Evolutionary conservation across 371 early-diverging fungal species (phyloP), one percentile per base, ranked within the genome.

Genomic region (Mucor plumbeus): DNA sequence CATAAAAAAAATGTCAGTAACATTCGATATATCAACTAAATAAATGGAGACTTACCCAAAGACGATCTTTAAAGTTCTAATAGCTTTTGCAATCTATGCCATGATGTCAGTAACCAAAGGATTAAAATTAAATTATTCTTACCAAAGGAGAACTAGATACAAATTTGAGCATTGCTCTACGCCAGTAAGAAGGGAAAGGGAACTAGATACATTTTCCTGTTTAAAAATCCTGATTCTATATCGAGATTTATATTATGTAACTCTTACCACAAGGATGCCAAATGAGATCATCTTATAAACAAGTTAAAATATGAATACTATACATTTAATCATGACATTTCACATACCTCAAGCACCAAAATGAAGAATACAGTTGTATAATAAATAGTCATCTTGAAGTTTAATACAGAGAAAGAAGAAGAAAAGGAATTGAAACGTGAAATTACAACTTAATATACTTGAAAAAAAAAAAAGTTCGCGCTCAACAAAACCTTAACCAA

Each of bases 151-250:
- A 87, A 48, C 70, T 74, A 53, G 86, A 76, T 36, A 82, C 63
- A 69, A 84, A 84, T 47, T 81, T 87, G 39, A 87, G 70, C 66
- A 87, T 63, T 7, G 77, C 81, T 60, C 85, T 74, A 72, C 89
- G 82, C 88, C 88, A 87, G 41, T 79, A 81, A 59, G 77, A 80
- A 35, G 89, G 89, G 48, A 88, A 71, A n/a, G 89, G 89, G 26
- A 87, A 63, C 88, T 88, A 63, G n/a, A 59, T 19, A 40, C 11
- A n/a, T 15, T 7, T 21, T 2, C 26, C 26, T 26, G 26, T 26
- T 31, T 3, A 53, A 13, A 21, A 5, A 14, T n/a, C 14, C 53
- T 31, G 38, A 9, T 47, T 17, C 6, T 13, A 6, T 0, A 3
- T 35, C 57, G 35, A 56, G 34, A 34, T 56, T 61, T 21, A 4